Conservation (phyloP, 306 rosid genomes). For the Cucumis cinereus region DNA sequence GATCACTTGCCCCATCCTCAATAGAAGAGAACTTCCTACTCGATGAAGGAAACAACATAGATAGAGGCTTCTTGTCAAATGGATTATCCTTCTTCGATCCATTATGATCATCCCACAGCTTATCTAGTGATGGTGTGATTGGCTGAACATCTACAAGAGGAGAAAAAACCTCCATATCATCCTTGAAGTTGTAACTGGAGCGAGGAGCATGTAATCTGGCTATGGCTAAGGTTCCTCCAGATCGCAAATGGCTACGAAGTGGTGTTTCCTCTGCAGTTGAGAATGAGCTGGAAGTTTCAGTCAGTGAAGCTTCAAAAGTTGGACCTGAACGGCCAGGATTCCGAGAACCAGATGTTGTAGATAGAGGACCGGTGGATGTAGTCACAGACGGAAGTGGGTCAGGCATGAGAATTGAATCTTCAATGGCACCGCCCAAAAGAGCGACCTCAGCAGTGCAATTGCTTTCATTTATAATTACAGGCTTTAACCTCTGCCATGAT, state of each 20-base stretch:
- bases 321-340: slow-evolving; percentile 54
- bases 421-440: slow-evolving; percentile 80
- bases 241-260: slow-evolving; percentile 57
- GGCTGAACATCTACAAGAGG: slow-evolving; percentile 98
- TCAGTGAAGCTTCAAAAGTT: slow-evolving; percentile 39
- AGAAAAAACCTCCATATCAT: slow-evolving; percentile 98
- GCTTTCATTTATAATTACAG: slow-evolving; percentile 70
- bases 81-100: slow-evolving; percentile 64
- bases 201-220: slow-evolving; percentile 76
- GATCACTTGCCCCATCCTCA: slow-evolving; percentile 56
- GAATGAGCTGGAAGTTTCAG: slow-evolving; percentile 37
- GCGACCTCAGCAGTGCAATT: slow-evolving; percentile 68
- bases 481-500: slow-evolving; percentile 98
- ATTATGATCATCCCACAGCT: slow-evolving; percentile 69
- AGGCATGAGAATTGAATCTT: slow-evolving; percentile 96
- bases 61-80: slow-evolving; percentile 59
- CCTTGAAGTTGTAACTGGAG: slow-evolving; percentile 69
- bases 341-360: slow-evolving; percentile 50
- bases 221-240: slow-evolving; percentile 57
- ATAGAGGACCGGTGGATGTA: slow-evolving; percentile 44
- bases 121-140: slow-evolving; percentile 60
- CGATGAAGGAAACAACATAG: slow-evolving; percentile 60
- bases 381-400: slow-evolving; percentile 88
- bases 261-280: slow-evolving; percentile 69
- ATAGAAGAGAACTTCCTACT: slow-evolving; percentile 48